Conservation (phyloP, 2,329 filamentous ascomycete genomes). For the Diaporthe nobilis region DNA sequence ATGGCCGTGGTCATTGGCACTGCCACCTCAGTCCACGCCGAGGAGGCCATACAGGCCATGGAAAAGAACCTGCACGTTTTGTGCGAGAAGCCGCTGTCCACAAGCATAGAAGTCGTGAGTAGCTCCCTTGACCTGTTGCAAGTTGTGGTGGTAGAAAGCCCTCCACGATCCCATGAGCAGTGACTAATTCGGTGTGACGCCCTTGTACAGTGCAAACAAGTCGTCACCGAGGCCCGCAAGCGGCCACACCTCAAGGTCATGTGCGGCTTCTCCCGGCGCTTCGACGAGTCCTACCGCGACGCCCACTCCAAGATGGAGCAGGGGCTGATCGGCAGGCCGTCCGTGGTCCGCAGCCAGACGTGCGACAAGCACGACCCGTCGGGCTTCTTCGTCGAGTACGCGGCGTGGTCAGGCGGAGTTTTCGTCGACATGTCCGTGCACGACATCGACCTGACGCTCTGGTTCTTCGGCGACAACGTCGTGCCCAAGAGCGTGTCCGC, state of each 20-base stretch:
- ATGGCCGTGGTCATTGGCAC: constrained; percentile 59
- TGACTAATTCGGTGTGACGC: background rate
- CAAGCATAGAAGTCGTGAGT: constrained; percentile 64
- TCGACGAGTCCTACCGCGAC: constrained; percentile 76
- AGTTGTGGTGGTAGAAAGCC: too few species aligned
- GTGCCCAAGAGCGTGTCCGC: constrained; percentile 69
- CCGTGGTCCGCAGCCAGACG: constrained; percentile 75
- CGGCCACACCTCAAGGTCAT: constrained; percentile 75
- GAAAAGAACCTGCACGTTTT: constrained; percentile 67
- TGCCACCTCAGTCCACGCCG: constrained; percentile 68
- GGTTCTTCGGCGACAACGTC: constrained; percentile 70
- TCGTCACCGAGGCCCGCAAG: constrained; percentile 68
- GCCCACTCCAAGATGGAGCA: constrained; percentile 66
- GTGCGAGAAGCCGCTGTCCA: constrained; percentile 73
- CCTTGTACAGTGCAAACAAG: constrained; percentile 51
- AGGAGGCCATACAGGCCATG: constrained; percentile 70
- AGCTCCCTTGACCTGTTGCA: background rate
- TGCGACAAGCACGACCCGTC: constrained; percentile 76
- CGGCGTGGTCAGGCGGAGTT: constrained; percentile 75
- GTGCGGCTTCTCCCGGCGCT: constrained; percentile 76
- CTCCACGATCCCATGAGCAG: fast-evolving
- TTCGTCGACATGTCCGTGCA: constrained; percentile 81
- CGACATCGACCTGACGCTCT: constrained; percentile 76
- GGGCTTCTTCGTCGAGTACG: constrained; percentile 78
- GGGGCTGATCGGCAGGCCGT: constrained; percentile 72